Conservation (phyloP, 257 asterid species). For the Mitragyna speciosa region DNA sequence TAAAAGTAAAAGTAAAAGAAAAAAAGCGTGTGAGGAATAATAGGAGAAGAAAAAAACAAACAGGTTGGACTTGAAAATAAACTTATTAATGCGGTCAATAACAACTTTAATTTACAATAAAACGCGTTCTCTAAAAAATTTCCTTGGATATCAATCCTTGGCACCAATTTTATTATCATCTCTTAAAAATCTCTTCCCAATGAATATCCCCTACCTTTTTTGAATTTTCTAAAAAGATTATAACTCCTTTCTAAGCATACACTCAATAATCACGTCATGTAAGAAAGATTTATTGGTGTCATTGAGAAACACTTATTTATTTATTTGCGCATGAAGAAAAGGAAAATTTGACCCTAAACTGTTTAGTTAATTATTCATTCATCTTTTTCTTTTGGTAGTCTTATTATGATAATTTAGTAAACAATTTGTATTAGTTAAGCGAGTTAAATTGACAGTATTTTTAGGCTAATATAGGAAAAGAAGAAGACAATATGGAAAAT, state of each 20-base stretch:
- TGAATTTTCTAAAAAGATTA: background rate
- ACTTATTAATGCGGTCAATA: background rate
- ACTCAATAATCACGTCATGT: background rate
- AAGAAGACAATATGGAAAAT: background rate
- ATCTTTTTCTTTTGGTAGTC: background rate
- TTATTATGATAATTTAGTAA: background rate
- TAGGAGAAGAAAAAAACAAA: background rate
- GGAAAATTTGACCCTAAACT: background rate
- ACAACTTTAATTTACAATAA: slow-evolving; percentile 1
- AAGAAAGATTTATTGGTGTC: background rate
- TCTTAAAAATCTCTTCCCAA: background rate
- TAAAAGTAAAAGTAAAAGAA: background rate
- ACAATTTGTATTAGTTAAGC: background rate
- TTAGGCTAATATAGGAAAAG: background rate
- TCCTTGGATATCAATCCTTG: background rate
- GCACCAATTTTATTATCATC: background rate
- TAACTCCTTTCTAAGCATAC: background rate
- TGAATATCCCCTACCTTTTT: background rate
- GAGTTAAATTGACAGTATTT: background rate
- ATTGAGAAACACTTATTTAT: background rate
- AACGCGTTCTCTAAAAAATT: background rate
- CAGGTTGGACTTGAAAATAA: background rate
- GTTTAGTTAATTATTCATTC: no score
- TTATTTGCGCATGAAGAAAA: background rate
- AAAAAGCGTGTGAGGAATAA: background rate